Evolutionary conservation across 805 yeast genomes (phyloP), one percentile per base, ranked within the genome.

Genomic region (Lachancea thermotolerans): DNA sequence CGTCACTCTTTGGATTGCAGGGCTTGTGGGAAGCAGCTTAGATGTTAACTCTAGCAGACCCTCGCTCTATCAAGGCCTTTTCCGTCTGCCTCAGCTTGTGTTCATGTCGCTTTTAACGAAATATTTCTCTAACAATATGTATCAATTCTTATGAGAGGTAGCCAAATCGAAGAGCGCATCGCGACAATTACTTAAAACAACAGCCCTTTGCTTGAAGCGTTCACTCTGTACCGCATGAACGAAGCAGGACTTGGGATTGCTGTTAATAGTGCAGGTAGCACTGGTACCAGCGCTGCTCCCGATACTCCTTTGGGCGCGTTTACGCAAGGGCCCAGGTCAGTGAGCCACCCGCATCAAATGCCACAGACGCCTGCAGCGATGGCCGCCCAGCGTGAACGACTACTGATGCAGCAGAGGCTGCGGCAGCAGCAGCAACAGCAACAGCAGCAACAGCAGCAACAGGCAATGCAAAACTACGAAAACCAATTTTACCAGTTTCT

Each of bases 1-100:
- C 97, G 29, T 83, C 95, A 34, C 48, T 80, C 40, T 70, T 88
- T 65, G 96, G 95, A 37, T 70, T 88, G 43, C 77, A 75, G 60
- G 89, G 84, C 56, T 59, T 81, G 53, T 82, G 95, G 95, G 68
- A 62, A 32, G 63, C 74, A 28, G 44, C 44, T 28, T 40, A 27
- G 27, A 21, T 21, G 7, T 21, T 21, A 21, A 21, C 7, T 4
- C 25, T 21, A 21, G 4, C 25, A 7, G 6, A 7, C 25, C 6
- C 25, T 7, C 25, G 25, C 25, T n/a, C n/a, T n/a, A n/a, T n/a
- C n/a, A n/a, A n/a, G n/a, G n/a, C n/a, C n/a, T n/a, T n/a, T n/a
- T n/a, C n/a, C n/a, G n/a, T n/a, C n/a, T n/a, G 25, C 25, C 33
- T 9, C 4, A 30, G 33, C 14, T 30, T 5, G 33, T 11, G 33